Base-by-base conservation (phyloP, 1,139 yeast genomes). In the Taphrina populina region DNA sequence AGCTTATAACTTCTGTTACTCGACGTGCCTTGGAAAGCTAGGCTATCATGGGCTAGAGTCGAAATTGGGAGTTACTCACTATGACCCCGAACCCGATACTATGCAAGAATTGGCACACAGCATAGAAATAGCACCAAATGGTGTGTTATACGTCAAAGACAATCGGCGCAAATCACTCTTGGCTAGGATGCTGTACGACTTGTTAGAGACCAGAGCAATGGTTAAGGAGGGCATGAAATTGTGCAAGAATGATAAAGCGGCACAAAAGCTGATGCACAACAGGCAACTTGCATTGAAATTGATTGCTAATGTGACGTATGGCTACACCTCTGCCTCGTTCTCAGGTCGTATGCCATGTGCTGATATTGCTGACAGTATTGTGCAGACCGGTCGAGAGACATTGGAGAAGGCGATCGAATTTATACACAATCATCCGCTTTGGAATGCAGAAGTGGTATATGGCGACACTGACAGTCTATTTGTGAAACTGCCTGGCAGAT, bases 281-380 rank as follows among this genome's bases (percentile, higher is more conserved):
- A 75, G 92, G 55, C 98, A 92, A 65, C 69, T 87, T 40, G 98
- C 96, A 0, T 71, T 92, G 59, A 92, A 92, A 65, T 72, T 92
- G 59, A 83, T 90, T 55, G 96, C 98, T 0, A 90, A 88, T 68
- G 98, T 92, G 13, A 90, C 96, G 0, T 92, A 92, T 71, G 98
- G 98, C 0, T 92, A 92, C 66, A 78, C 97, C 0, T 84, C 96
- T 0, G 98, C 98, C 0, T 81, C 95, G 0, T 92, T 83, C 65
- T 88, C 96, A 30, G 98, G 98, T 0, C 73, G 98, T 61, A 92
- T 92, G 98, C 98, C 98, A 0, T 87, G 94, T 64, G 82, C 95
- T 0, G 97, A 88, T 66, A 77, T 92, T 29, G 95, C 98, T 0
- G 98, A 92, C 70, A 84, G 95, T 8, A 88, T 92, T 66, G 98